Percentiles rank a stretch among this genome's conserved stretches.
These are phyloP conservation scores for Neocucurbitaria cava DNA, from an alignment of 2,329 filamentous ascomycete genomes.

Conservation along the genomic window DNA sequence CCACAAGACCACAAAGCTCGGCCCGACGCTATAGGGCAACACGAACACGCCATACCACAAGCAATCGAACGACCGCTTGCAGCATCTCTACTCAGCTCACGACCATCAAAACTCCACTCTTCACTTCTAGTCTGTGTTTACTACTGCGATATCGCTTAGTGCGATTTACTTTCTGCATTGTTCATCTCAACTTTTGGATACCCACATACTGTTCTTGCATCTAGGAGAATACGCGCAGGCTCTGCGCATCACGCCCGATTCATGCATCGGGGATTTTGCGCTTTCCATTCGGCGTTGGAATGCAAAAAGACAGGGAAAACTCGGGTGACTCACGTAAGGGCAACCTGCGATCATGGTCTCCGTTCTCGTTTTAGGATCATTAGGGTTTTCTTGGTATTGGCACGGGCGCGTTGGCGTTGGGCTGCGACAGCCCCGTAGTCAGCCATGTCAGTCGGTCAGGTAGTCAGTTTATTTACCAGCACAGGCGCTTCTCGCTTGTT, in stretches of 20 bases:
- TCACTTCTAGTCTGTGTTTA: conserved; percentile 30
- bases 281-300: conserved; percentile 23
- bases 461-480: no score
- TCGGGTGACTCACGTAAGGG: conserved; percentile 19
- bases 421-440: conserved; percentile 18
- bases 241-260: conserved; percentile 9
- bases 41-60: conserved; percentile 6
- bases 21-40: conserved; percentile 16
- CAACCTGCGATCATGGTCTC: conserved; percentile 19
- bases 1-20: conserved; percentile 21
- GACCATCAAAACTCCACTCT: conserved; percentile 18
- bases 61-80: conserved; percentile 1
- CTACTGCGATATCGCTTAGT: conserved; percentile 15
- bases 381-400: conserved; percentile 17
- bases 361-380: conserved; percentile 15
- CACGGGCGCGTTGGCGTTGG: conserved; percentile 21
- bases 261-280: conserved; percentile 10
- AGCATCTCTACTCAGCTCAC: not conserved
- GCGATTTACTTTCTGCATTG: conserved; percentile 13
- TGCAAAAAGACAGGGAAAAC: conserved; percentile 18
- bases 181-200: conserved; percentile 28
- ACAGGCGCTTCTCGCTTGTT: conserved; percentile 13
- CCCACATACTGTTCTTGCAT: conserved; percentile 26
- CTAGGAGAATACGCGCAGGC: conserved; percentile 10
- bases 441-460: no score